These are phyloP conservation scores for Diutina siamensis DNA, from an alignment of 1,139 yeast genomes.

Conservation along the genomic window DNA sequence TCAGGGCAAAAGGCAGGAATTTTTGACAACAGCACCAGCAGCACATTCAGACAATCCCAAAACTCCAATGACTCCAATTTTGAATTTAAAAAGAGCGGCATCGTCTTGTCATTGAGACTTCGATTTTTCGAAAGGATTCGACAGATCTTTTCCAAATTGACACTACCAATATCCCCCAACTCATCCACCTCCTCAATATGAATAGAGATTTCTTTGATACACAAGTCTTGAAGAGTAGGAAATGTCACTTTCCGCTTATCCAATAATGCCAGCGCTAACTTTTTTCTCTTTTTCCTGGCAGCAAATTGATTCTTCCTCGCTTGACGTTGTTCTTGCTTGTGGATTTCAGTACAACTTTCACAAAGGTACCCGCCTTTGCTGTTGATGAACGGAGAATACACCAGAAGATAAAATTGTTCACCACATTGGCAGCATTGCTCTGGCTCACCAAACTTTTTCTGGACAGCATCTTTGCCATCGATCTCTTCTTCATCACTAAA, in stretches of 20 bases:
- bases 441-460: constrained; percentile 33
- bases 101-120: constrained; percentile 58
- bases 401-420: constrained; percentile 43
- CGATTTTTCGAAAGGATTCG: constrained; percentile 73
- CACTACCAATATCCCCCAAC: constrained; percentile 66
- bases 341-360: constrained; percentile 44
- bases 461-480: constrained; percentile 2
- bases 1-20: constrained; percentile 77
- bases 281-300: constrained; percentile 64
- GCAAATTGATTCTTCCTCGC: constrained; percentile 41
- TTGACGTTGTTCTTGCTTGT: constrained; percentile 31
- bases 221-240: constrained; percentile 70
- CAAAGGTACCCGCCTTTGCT: constrained; percentile 53
- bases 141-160: constrained; percentile 50
- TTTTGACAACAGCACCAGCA: constrained; percentile 50
- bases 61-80: constrained; percentile 47
- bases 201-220: constrained; percentile 58
- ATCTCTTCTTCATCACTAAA: constrained; percentile 21
- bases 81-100: constrained; percentile 61
- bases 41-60: constrained; percentile 87
- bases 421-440: constrained; percentile 53
- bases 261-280: constrained; percentile 72
- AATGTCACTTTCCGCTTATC: constrained; percentile 45
- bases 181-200: constrained; percentile 70
- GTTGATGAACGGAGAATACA: constrained; percentile 45